Base-by-base conservation (phyloP, 805 yeast genomes). In the Lachancea meyersii region DNA sequence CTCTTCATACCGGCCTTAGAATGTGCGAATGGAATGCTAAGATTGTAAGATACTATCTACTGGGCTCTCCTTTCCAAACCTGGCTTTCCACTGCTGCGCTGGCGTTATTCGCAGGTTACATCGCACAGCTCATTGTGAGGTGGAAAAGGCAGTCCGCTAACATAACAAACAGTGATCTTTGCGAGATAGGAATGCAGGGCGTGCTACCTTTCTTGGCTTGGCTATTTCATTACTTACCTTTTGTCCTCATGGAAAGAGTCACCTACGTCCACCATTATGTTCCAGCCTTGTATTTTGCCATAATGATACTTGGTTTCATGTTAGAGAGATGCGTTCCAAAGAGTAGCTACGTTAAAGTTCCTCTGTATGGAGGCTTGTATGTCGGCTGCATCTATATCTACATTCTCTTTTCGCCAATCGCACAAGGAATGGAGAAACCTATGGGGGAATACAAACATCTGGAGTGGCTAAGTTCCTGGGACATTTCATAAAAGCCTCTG, bases 251-350 rank as follows among this genome's bases (percentile, higher is more conserved):
- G 98, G 88, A 94, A 10, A 84, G 98, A 71, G 97, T 93, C 44
- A 88, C 95, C 2, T 91, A 93, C 62, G 93, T 91, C 26, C 98
- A 91, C 67, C 98, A 91, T 64, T 91, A 91, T 65, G 77, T 88
- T 52, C 98, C 98, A 11, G 96, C 97, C 1, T 73, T 89, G 49
- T 91, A 85, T 67, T 91, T 91, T 69, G 97, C 97, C 39, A 82
- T 88, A 70, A 69, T 89, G 50, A 81, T 86, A 13, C 60, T 67
- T 56, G 68, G 65, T 20, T 57, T 58, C 54, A 46, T 57, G 26
- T 44, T 65, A 31, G 65, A 60, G 39, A 33, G 58, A 43, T 32
- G 36, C 20, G 38, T 63, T 17, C 50, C 16, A 5, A 39, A 32
- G n/a, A 31, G 42, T n/a, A 23, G 10, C 17, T 26, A 16, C 19